These are phyloP conservation scores for Starmerella lactis-condensi DNA, from an alignment of 805 yeast species.

Conservation along the genomic window DNA sequence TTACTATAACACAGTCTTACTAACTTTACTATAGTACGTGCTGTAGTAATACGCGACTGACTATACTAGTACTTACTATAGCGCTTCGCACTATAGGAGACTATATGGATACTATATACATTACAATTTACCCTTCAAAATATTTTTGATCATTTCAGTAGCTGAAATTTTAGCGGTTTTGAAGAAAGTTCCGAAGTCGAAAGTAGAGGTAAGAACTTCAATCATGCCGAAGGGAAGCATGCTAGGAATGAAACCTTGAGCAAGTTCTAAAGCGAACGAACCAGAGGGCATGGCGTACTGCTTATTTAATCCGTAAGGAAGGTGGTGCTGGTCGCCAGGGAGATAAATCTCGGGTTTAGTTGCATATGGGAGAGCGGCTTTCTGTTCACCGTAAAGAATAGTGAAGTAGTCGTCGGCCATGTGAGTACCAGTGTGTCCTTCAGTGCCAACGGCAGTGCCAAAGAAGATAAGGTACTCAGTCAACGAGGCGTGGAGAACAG, in stretches of 20 bases:
- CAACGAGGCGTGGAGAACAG: constrained; percentile 83
- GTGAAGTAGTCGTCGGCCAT: constrained; percentile 96
- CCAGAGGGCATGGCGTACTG: constrained; percentile 77
- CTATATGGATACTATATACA: too few relatives aligned
- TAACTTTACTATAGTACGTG: too few relatives aligned
- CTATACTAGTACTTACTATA: not conserved
- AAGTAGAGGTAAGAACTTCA: constrained; percentile 59
- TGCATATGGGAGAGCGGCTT: constrained; percentile 50
- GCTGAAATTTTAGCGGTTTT: constrained; percentile 63
- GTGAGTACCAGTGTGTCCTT: constrained; percentile 91
- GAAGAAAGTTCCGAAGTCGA: constrained; percentile 51
- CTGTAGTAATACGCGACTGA: too few relatives aligned
- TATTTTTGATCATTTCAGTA: constrained; percentile 52
- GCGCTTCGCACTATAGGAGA: not conserved
- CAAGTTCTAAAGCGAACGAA: constrained; percentile 77
- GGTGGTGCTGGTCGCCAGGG: constrained; percentile 78
- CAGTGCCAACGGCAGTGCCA: constrained; percentile 86
- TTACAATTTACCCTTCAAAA: constrained; percentile 52
- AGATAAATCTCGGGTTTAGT: constrained; percentile 48
- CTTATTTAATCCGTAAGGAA: constrained; percentile 51
- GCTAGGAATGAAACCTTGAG: constrained; percentile 97
- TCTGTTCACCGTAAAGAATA: constrained; percentile 62
- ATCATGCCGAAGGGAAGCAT: constrained; percentile 93
- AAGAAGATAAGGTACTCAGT: constrained; percentile 84
- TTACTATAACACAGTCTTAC: too few relatives aligned